Base-by-base conservation (phyloP, 257 asterid genomes). In the Scutellaria galericulata region DNA sequence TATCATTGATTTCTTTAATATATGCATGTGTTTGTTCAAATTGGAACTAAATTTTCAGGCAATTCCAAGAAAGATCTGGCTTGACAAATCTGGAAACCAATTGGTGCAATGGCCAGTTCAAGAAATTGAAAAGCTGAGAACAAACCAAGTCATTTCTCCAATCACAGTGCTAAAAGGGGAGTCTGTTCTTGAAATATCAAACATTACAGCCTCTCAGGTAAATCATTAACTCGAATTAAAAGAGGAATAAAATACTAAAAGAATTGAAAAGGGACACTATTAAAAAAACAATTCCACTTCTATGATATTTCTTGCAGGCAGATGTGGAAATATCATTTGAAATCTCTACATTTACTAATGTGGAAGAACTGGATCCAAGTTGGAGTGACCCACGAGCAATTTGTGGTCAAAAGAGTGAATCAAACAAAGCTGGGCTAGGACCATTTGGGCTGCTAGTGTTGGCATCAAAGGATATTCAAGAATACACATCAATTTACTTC, bases 301-400 rank as follows among this genome's bases (percentile, higher is more conserved):
- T 27, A 40, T 18, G n/a, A 7, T 18, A 22, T 20, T 42, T 61
- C 20, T 7, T 42, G 24, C 60, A 76, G 80, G 80, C 76, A 10
- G 80, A 69, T 44, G 61, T 76, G 27, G 80, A 76, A 54, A 68
- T 69, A 14, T 76, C 76, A 69, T 76, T 76, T 69, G 67, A 76
- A 60, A 62, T 76, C 9, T 27, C 80, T 11, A 18, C 27, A 42
- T 63, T 76, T 2, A 39, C 48, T 57, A 44, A 69, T 31, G 72
- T 41, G 15, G 80, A 76, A 57, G 42, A 61, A 47, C 52, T 76
- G 67, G 80, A 76, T 47, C 61, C 76, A 42, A 69, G 53, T 18
- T 15, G 58, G 72, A 53, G 46, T 41, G 71, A 46, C 44, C 76
- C 76, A 53, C 61, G 44, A 62, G 75, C 67, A 20, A 52, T 76